Conservation (phyloP, 305 asterid species). For the Rubia peregrina region DNA sequence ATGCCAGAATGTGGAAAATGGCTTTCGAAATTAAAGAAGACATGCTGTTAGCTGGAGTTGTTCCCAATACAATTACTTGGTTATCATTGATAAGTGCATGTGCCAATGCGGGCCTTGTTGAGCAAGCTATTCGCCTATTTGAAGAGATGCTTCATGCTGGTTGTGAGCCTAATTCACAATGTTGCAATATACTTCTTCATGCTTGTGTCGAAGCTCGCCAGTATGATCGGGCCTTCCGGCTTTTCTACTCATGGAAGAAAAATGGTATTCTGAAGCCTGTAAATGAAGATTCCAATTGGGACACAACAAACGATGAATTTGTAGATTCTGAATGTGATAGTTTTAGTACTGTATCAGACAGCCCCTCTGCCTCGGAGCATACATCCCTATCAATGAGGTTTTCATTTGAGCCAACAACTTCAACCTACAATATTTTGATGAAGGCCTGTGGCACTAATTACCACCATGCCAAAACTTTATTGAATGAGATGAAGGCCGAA, state of each 20-base stretch:
- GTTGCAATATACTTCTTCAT: conserved; percentile 86
- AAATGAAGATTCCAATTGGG: conserved; percentile 24
- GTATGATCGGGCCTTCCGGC: conserved; percentile 85
- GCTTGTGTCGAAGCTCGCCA: conserved; percentile 86
- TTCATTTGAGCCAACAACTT: conserved; percentile 70
- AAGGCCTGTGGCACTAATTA: conserved; percentile 91
- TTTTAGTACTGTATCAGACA: conserved; percentile 20
- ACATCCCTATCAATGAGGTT: conserved; percentile 37
- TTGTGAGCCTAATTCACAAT: conserved; percentile 63
- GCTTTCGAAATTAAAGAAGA: conserved; percentile 79
- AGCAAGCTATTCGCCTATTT: conserved; percentile 59
- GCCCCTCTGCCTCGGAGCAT: conserved; percentile 18
- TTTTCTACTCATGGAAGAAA: conserved; percentile 75
- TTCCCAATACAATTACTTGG: conserved; percentile 79
- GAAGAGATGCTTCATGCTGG: conserved; percentile 88
- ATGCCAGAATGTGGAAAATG: conserved; percentile 80
- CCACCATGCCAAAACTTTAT: conserved; percentile 66
- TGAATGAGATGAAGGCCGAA: conserved; percentile 78
- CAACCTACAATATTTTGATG: conserved; percentile 85
- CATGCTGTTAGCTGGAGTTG: conserved; percentile 65
- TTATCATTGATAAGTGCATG: conserved; percentile 85
- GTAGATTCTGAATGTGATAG: conserved; percentile 19
- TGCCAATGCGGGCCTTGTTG: conserved; percentile 85
- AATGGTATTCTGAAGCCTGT: conserved; percentile 33
- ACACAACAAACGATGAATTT: conserved; percentile 15